Percentiles rank a stretch among this genome's conserved stretches.
Conservation (phyloP, 1,284 basidiomycete genomes). For the Meripilus lineatus region DNA sequence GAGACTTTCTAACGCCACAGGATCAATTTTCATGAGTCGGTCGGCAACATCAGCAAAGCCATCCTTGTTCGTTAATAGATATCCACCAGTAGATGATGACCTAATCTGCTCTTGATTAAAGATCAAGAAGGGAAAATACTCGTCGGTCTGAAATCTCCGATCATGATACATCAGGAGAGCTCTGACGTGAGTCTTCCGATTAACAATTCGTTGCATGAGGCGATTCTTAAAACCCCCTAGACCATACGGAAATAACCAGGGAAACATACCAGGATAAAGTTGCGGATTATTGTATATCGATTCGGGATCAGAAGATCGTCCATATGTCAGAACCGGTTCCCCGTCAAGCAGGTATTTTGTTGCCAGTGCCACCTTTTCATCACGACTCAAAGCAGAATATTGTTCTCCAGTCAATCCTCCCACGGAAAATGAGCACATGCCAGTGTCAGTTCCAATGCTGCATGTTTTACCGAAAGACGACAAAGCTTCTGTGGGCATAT, state of each 20-base stretch:
- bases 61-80: constrained; percentile 22
- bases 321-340: constrained; percentile 16
- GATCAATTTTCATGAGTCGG: constrained; percentile 23
- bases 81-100: constrained; percentile 20
- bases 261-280: constrained; percentile 26
- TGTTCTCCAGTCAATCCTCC: constrained; percentile 29
- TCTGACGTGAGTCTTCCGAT: constrained; percentile 16
- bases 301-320: constrained; percentile 12
- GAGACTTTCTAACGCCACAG: constrained; percentile 18
- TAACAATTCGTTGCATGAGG: constrained; percentile 2
- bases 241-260: constrained; percentile 27
- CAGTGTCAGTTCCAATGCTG: constrained; percentile 26
- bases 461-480: constrained; percentile 21
- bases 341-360: constrained; percentile 14
- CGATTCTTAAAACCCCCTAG: constrained; percentile 19
- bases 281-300: constrained; percentile 22
- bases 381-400: constrained; percentile 5
- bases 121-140: constrained; percentile 30
- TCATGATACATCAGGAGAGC: constrained; percentile 34
- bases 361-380: constrained; percentile 12
- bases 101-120: constrained; percentile 38
- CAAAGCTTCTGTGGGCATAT: constrained; percentile 17
- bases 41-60: constrained; percentile 25
- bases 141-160: constrained; percentile 33
- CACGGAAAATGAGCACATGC: constrained; percentile 32